phyloP scores from a whole-genome alignment of 768 basidiomycete genomes.

The Calocybe indica region DNA sequence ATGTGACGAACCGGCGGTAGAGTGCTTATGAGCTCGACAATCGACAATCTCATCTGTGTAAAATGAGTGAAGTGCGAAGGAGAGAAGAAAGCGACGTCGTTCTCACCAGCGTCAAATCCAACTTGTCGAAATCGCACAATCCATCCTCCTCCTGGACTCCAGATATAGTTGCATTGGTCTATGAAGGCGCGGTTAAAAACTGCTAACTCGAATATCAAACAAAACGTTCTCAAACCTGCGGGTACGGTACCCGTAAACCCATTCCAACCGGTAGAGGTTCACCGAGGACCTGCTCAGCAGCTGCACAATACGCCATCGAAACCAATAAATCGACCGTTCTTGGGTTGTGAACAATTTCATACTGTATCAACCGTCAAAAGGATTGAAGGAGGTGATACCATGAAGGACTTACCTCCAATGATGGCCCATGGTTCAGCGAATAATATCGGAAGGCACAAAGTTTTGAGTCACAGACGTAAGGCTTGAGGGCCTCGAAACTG shows the following conservation, averaged over 20 bases:
- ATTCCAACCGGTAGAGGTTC: slow-evolving; percentile 58
- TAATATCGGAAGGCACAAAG: slow-evolving; percentile 72
- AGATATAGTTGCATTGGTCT: not conserved
- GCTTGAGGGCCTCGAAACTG: slow-evolving; percentile 58
- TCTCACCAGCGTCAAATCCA: slow-evolving; percentile 29
- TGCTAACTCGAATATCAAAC: not conserved
- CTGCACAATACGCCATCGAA: slow-evolving; percentile 54
- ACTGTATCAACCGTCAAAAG: slow-evolving; percentile 26
- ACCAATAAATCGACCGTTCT: slow-evolving; percentile 63
- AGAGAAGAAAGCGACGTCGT: not conserved
- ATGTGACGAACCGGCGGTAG: slow-evolving; percentile 39
- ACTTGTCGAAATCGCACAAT: slow-evolving; percentile 47
- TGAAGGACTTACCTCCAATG: slow-evolving; percentile 46
- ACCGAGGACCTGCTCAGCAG: slow-evolving; percentile 44
- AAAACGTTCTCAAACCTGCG: slow-evolving; percentile 18
- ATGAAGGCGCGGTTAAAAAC: not conserved
- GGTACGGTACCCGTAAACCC: slow-evolving; percentile 45
- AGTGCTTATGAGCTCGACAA: slow-evolving; percentile 36
- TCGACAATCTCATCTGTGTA: slow-evolving; percentile 39
- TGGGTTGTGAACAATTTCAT: slow-evolving; percentile 64
- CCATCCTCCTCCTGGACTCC: slow-evolving; percentile 23
- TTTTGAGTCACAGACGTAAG: slow-evolving; percentile 63
- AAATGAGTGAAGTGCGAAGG: not conserved
- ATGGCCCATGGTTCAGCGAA: slow-evolving; percentile 55
- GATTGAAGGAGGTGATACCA: no score